These are phyloP conservation scores for Pythium oligandrum DNA, from an alignment of 352 stramenopile genomes.

Conservation along the genomic window DNA sequence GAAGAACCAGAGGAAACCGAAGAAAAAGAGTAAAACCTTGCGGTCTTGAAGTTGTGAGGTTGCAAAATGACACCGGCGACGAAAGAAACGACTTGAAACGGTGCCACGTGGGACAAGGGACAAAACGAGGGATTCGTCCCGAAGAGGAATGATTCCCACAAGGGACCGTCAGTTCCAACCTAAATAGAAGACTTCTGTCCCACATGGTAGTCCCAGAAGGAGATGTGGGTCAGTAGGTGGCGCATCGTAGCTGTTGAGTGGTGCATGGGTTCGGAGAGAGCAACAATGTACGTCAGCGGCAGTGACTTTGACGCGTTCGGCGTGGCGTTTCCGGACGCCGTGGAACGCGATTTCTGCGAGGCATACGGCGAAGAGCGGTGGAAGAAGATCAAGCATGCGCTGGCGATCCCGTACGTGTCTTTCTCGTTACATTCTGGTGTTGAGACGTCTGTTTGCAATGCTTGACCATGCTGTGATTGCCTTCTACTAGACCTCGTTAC, in stretches of 20 bases:
- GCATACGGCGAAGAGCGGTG: conserved; percentile 67
- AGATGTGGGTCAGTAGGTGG: not conserved
- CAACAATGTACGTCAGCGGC: conserved; percentile 11
- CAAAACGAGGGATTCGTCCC: no score
- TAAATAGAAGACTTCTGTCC: no score
- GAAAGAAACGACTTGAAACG: conserved; percentile 32
- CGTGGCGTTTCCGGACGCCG: conserved; percentile 61
- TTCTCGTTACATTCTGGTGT: not conserved
- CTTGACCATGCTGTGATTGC: not conserved
- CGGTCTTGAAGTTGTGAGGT: conserved; percentile 55
- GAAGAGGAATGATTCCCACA: no score
- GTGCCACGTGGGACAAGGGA: not conserved
- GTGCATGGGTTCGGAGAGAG: not conserved
- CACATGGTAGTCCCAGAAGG: not conserved
- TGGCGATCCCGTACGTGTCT: conserved; percentile 51
- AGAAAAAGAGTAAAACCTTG: conserved; percentile 19
- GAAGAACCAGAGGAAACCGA: not conserved
- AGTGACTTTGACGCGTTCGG: conserved; percentile 52
- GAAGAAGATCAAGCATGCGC: conserved; percentile 64
- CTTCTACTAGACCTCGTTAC: conserved; percentile 36
- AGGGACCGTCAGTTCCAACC: no score
- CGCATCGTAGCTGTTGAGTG: not conserved
- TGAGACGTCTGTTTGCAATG: conserved; percentile 14
- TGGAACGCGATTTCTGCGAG: conserved; percentile 52
- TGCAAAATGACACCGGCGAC: conserved; percentile 52